Percentiles rank a stretch among this genome's conserved stretches.
Conservation (phyloP, 2,329 filamentous ascomycete genomes). For the Cytospora mali region DNA sequence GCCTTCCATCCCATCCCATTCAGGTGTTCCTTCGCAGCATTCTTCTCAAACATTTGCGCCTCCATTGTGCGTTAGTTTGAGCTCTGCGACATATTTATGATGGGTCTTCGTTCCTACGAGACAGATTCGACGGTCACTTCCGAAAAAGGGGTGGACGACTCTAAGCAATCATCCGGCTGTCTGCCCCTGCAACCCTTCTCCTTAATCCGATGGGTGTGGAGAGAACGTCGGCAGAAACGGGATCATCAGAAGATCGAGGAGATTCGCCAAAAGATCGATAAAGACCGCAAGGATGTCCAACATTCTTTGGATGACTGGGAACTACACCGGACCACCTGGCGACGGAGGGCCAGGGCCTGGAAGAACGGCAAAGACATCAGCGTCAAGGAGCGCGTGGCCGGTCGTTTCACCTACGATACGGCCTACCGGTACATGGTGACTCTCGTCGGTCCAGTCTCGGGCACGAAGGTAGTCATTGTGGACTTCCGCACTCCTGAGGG, state of each 20-base stretch:
- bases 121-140: background rate
- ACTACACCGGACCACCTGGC: background rate
- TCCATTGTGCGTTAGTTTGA: background rate
- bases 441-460: accelerated
- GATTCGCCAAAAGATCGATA: background rate
- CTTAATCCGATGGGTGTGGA: background rate
- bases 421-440: background rate
- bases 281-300: background rate
- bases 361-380: background rate
- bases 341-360: background rate
- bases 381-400: background rate
- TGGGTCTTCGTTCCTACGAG: background rate
- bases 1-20: too few relatives aligned
- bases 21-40: too few relatives aligned
- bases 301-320: too few relatives aligned
- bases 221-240: background rate
- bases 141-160: background rate
- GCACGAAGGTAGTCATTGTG: background rate
- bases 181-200: background rate
- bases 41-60: background rate
- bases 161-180: background rate
- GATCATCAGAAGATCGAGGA: background rate
- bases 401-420: background rate
- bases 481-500: constrained; percentile 17
- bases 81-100: background rate